Conservation (phyloP, 1,139 yeast genomes). For the Hemisphaericaspora subhashii region DNA sequence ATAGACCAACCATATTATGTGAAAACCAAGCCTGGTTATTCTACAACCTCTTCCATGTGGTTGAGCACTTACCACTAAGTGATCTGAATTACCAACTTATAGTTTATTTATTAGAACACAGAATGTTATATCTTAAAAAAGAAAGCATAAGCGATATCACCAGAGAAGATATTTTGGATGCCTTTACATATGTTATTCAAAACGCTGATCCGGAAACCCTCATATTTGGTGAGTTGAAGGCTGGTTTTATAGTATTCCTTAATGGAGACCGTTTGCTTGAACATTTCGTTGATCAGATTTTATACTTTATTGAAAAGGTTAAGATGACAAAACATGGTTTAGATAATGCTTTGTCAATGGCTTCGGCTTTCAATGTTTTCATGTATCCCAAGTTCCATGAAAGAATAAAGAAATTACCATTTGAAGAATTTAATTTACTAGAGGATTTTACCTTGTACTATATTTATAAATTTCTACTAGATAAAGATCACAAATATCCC, state of each 20-base stretch:
- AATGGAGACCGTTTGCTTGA: neutral
- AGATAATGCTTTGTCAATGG: conserved; percentile 6
- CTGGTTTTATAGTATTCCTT: neutral
- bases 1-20: neutral
- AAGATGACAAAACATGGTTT: too few relatives aligned
- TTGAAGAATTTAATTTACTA: neutral
- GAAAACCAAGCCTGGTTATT: conserved; percentile 2
- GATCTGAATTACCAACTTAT: conserved; percentile 6
- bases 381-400: conserved; percentile 3
- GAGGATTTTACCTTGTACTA: conserved; percentile 3
- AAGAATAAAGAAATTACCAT: neutral
- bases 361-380: conserved; percentile 9
- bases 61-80: conserved; percentile 4
- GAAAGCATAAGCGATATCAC: neutral
- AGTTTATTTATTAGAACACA: conserved; percentile 6
- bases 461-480: neutral
- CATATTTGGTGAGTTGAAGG: conserved; percentile 2
- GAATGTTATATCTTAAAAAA: conserved; percentile 4
- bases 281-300: conserved; percentile 1
- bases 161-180: conserved; percentile 6
- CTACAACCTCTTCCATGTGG: conserved; percentile 1
- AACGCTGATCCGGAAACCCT: neutral
- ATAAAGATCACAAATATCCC: neutral
- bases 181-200: conserved; percentile 5
- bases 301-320: neutral